phyloP scores from a whole-genome alignment of 495 filamentous ascomycete genomes.

The Daldinia vernicosa region DNA sequence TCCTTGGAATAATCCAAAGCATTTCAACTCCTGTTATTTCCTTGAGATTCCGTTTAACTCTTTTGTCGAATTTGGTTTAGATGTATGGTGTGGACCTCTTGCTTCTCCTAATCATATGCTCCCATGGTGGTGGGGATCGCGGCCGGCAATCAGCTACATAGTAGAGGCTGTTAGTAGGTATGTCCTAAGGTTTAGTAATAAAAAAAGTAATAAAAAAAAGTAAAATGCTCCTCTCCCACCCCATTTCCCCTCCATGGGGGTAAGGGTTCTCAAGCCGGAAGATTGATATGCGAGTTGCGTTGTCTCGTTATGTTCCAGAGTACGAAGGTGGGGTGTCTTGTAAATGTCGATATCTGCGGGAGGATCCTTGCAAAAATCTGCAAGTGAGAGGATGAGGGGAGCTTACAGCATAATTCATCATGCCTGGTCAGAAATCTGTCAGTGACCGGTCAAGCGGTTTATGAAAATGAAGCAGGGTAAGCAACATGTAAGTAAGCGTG shows the following conservation, averaged over 20 bases:
- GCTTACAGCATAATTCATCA: constrained; percentile 48
- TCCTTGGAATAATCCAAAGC: background rate
- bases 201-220: background rate
- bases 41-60: background rate
- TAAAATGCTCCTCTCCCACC: background rate
- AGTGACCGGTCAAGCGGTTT: constrained; percentile 12
- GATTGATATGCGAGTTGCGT: background rate
- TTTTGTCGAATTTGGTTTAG: constrained; percentile 13
- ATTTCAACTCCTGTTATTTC: constrained; percentile 20
- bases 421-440: constrained; percentile 34
- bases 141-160: constrained; percentile 44
- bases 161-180: constrained; percentile 19
- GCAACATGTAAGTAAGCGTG: constrained; percentile 5
- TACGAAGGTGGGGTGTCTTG: constrained; percentile 8
- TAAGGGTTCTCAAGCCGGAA: background rate
- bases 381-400: constrained; percentile 8
- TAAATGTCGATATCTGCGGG: constrained; percentile 17
- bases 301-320: background rate
- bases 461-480: constrained; percentile 32
- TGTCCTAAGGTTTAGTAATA: background rate
- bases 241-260: background rate
- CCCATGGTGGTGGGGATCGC: constrained; percentile 43
- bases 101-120: constrained; percentile 45
- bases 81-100: constrained; percentile 40
- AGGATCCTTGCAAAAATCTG: constrained; percentile 30